A percentile compares a stretch with the other conserved stretches of the same genome.
Conservation (phyloP, 768 basidiomycete species). For the Lactarius tabidus region DNA sequence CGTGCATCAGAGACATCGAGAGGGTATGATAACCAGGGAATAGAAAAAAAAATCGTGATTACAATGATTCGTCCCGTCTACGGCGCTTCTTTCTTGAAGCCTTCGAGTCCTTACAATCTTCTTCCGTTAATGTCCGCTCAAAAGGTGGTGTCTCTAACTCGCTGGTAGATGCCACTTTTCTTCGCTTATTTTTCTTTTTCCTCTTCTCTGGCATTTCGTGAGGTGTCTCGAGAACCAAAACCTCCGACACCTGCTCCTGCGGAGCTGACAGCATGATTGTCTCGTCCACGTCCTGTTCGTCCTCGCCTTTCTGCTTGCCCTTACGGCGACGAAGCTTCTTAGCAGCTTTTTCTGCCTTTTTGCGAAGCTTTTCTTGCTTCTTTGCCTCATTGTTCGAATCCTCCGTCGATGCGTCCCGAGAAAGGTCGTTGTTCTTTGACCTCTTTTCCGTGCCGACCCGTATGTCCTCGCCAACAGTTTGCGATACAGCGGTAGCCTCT, state of each 20-base stretch:
- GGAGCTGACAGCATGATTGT: background rate
- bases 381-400: constrained; percentile 14
- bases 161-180: background rate
- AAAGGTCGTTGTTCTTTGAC: constrained; percentile 7
- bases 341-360: constrained; percentile 25
- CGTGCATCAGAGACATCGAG: background rate
- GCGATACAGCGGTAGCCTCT: constrained; percentile 2
- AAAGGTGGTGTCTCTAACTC: constrained; percentile 1
- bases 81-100: constrained; percentile 15
- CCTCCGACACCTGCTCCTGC: background rate
- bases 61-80: constrained; percentile 8
- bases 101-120: background rate
- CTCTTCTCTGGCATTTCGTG: background rate
- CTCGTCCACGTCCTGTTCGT: background rate
- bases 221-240: background rate
- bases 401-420: background rate
- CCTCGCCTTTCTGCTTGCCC: constrained; percentile 1
- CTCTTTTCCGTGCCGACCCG: background rate
- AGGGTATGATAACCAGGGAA: constrained; percentile 2
- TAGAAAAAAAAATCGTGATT: background rate
- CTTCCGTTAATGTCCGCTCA: constrained; percentile 6
- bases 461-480: background rate
- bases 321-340: constrained; percentile 17
- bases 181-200: constrained; percentile 21
- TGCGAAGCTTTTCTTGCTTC: constrained; percentile 13